Base-by-base conservation (phyloP, 1,284 basidiomycete genomes). In the Trametes polyzona region DNA sequence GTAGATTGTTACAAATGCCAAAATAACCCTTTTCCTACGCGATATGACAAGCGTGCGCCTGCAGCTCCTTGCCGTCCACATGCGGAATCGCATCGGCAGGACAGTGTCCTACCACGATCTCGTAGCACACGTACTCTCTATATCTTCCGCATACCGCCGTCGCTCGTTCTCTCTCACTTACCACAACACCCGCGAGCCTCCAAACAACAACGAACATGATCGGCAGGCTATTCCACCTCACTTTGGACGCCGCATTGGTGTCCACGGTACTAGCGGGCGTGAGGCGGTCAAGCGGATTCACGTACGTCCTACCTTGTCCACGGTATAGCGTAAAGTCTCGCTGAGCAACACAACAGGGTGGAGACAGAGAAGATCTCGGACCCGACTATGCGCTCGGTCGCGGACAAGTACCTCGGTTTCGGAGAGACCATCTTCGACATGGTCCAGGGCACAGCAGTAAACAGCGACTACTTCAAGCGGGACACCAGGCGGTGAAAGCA, bases 231-330 rank as follows among this genome's bases (percentile, higher is more conserved):
- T 72, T 89, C 37, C 96, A 98, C 75, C 95, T 92, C 69, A 83
- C 88, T 39, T 75, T 92, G 52, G 96, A 98, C 71, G 92, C 90
- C 23, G 83, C 94, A 52, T 80, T 98, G 41, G 64, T 98, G 51
- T 95, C 94, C 16, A 93, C 96, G 10, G 83, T 98, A 10, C 76
- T 96, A 21, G 96, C 96, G 32, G 96, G 96, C 32, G 88, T 99
- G 65, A 91, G 90, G 74, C 87, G 93, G 63, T 90, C 94, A 27
- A 95, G 90, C 57, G 95, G 95, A 32, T 94, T 94, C 76, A 77
- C 83, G 95, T 96, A 72, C 74, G 93, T 62, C 50, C 26, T 30
- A 14, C 40, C 23, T 44, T 4, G 26, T 50, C 27, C 19, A 12
- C 9, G 40, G n/a, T 21, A 10, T 26, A 23, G 44, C 19, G 16